These are phyloP conservation scores for Echinochloa phyllopogon DNA, from an alignment of 176 grass and related monocot genomes.

Conservation along the genomic window DNA sequence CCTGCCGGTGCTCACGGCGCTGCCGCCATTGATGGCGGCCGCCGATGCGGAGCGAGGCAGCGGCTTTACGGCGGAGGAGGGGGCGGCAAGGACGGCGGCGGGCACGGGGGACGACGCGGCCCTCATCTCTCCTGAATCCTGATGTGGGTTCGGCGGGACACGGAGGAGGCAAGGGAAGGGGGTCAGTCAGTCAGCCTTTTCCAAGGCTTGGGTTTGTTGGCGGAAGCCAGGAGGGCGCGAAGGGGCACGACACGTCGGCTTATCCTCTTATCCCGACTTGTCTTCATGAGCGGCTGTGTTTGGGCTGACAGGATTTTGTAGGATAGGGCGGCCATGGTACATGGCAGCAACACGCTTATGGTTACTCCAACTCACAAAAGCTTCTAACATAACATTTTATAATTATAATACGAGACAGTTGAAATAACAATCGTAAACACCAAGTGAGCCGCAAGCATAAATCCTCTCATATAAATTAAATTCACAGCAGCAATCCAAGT, in stretches of 20 bases:
- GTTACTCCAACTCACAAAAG: not conserved
- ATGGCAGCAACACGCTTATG: constrained; percentile 12
- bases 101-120: constrained; percentile 47
- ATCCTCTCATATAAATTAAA: constrained; percentile 41
- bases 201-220: not conserved
- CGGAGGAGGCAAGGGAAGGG: not conserved
- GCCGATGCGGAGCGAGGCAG: constrained; percentile 1
- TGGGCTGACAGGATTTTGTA: constrained; percentile 29
- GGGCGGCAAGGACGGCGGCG: constrained; percentile 31
- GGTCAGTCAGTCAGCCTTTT: not conserved
- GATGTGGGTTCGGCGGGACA: not conserved
- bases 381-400: not conserved
- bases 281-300: constrained; percentile 22
- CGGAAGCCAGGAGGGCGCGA: not conserved
- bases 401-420: not conserved
- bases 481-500: constrained; percentile 16
- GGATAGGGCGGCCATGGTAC: constrained; percentile 37
- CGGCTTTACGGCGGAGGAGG: constrained; percentile 29
- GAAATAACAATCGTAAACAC: not conserved
- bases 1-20: not conserved
- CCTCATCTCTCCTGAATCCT: constrained; percentile 42
- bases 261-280: constrained; percentile 57
- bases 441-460: not conserved
- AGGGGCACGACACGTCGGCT: constrained; percentile 48
- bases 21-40: not conserved